Evolutionary conservation across 352 stramenopile species (phyloP).

Genomic region (Pythium catenulatum): DNA sequence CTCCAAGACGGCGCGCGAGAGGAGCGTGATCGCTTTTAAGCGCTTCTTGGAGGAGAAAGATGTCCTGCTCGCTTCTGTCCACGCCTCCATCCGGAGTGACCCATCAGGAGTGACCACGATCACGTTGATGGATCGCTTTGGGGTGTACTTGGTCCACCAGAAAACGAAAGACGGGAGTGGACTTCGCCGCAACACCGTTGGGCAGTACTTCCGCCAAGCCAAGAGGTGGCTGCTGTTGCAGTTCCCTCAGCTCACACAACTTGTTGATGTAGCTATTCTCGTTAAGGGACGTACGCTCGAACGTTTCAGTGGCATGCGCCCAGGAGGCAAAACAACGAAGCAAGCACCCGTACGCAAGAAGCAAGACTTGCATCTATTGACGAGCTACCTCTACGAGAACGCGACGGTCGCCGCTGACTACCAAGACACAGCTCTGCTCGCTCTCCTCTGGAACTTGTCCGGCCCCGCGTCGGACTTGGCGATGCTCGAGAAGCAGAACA

Average conservation of each 20-base stretch:
- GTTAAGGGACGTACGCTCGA: slow-evolving; percentile 19
- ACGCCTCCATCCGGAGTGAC: slow-evolving; percentile 20
- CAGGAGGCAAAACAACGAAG: background rate
- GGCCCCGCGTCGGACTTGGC: slow-evolving; percentile 42
- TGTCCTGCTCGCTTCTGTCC: background rate
- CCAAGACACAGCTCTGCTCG: slow-evolving; percentile 47
- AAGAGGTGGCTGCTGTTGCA: slow-evolving; percentile 46
- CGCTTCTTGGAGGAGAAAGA: slow-evolving; percentile 23
- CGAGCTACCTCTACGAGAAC: slow-evolving; percentile 12
- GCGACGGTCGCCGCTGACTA: slow-evolving; percentile 23
- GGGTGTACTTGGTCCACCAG: slow-evolving; percentile 39
- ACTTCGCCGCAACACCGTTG: slow-evolving; percentile 17
- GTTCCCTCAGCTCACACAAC: slow-evolving; percentile 19
- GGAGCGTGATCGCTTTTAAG: slow-evolving; percentile 41
- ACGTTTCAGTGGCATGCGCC: background rate
- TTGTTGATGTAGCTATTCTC: slow-evolving; percentile 26
- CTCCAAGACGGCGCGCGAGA: slow-evolving; percentile 38
- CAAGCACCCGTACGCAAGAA: slow-evolving; percentile 27
- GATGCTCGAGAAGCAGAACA: slow-evolving; percentile 35
- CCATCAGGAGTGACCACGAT: slow-evolving; percentile 5
- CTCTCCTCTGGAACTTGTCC: slow-evolving; percentile 50
- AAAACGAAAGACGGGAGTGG: background rate
- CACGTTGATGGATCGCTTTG: slow-evolving; percentile 57
- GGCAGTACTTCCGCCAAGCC: slow-evolving; percentile 45
- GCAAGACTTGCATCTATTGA: slow-evolving; percentile 2